Conservation (phyloP, 2,329 filamentous ascomycete genomes). For the Apiospora hydei region DNA sequence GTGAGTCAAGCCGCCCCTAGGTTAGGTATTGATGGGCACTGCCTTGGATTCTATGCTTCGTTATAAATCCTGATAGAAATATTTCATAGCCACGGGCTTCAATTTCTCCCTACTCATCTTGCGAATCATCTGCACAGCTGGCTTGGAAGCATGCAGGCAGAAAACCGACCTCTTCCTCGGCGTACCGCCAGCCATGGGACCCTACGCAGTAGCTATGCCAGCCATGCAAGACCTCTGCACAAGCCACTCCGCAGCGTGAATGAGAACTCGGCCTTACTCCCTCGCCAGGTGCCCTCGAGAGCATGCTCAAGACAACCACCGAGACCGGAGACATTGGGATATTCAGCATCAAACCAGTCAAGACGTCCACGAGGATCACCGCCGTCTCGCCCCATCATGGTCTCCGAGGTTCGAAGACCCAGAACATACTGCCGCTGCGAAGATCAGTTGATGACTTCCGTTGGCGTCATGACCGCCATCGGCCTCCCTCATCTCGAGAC, state of each 20-base stretch:
- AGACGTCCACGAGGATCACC: constrained; percentile 32
- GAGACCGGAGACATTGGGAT: constrained; percentile 71
- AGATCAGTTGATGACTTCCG: constrained; percentile 42
- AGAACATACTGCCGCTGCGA: constrained; percentile 37
- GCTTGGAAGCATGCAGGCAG: constrained; percentile 4
- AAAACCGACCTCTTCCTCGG: constrained; percentile 11
- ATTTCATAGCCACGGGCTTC: background rate
- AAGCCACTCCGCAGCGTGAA: constrained; percentile 53
- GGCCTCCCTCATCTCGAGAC: constrained; percentile 58
- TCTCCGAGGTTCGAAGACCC: constrained; percentile 39
- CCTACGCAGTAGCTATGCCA: constrained; percentile 35
- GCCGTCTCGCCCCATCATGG: constrained; percentile 37
- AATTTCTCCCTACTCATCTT: background rate
- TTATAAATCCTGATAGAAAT: background rate
- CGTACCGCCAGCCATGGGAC: constrained; percentile 44
- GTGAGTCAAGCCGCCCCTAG: background rate
- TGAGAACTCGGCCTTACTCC: constrained; percentile 51
- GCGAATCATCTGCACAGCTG: background rate
- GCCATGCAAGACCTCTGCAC: constrained; percentile 40
- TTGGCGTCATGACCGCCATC: constrained; percentile 50
- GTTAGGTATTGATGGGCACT: constrained; percentile 10
- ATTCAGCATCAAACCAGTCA: constrained; percentile 60
- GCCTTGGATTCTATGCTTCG: constrained; percentile 12
- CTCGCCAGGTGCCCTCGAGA: constrained; percentile 63
- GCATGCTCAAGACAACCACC: constrained; percentile 71